Base-by-base conservation (phyloP, 1,284 basidiomycete genomes). In the Microbotryum intermedium region DNA sequence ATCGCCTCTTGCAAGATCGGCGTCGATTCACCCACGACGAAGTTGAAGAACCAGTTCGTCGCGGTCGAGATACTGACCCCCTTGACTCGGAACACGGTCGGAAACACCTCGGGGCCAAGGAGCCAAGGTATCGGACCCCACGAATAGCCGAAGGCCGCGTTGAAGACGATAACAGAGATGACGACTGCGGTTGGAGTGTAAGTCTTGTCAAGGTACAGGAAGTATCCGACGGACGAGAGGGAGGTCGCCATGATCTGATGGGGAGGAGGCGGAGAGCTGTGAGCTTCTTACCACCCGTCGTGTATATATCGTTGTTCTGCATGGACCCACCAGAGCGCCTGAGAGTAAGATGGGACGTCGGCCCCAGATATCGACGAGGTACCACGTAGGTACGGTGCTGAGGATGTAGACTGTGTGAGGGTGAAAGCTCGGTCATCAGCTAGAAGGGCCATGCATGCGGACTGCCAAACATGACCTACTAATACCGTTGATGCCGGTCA, bases 401-500 rank as follows among this genome's bases (percentile, higher is more conserved):
- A 71, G 57, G 42, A 66, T 60, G 21, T 61, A 62, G 52, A 48
- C 64, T 46, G n/a, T 18, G 20, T 21, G 57, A 59, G 45, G 5
- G 25, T 1, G 9, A 20, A 10, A 11, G 16, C 4, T 21, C 28
- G 10, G 11, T 3, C 34, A 28, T 29, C 10, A 50, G 5, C 18
- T 11, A 39, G 16, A 16, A 39, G 1, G 11, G 34, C 34, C 34
- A 39, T 16, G 7, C 34, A 16, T 4, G 18, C 6, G 18, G 34
- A 39, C 34, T n/a, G n/a, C 9, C 13, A 28, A 44, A 23, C 30
- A 18, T 13, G 34, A 42, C 65, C 21, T 6, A 62, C 68, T 67
- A 29, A 92, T 77, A 9, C 86, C 83, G 71, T 97, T 95, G 73
- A 95, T 90, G 8, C 93, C 94, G 2, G 93, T 92, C 94, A 98